phyloP scores from a whole-genome alignment of 2,329 filamentous ascomycete genomes.

The Botrytis paeoniae region DNA sequence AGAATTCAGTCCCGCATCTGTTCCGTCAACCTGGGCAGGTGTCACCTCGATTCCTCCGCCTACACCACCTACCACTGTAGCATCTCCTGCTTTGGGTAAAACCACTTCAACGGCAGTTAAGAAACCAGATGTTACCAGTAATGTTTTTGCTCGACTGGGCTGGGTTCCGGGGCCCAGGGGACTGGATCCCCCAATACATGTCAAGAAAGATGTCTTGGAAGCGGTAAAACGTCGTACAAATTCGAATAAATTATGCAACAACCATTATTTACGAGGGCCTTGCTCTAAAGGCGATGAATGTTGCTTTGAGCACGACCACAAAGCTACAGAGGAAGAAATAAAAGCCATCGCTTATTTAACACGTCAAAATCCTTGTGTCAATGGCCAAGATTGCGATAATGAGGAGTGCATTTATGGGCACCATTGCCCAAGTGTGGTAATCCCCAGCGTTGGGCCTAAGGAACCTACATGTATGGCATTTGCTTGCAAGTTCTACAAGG shows the following conservation, averaged over 20 bases:
- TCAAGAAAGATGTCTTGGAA: slow-evolving; percentile 49
- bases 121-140: slow-evolving; percentile 20
- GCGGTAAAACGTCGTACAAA: slow-evolving; percentile 54
- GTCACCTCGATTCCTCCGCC: slow-evolving; percentile 34
- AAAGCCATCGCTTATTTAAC: slow-evolving; percentile 55
- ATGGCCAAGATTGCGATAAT: slow-evolving; percentile 55
- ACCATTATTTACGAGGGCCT: slow-evolving; percentile 56
- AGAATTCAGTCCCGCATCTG: slow-evolving; percentile 25
- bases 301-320: slow-evolving; percentile 56
- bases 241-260: slow-evolving; percentile 58
- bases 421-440: slow-evolving; percentile 42
- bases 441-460: slow-evolving; percentile 21
- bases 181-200: slow-evolving; percentile 50
- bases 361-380: slow-evolving; percentile 55
- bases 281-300: slow-evolving; percentile 55
- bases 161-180: slow-evolving; percentile 57
- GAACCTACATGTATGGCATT: slow-evolving; percentile 52
- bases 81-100: slow-evolving; percentile 25
- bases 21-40: slow-evolving; percentile 35
- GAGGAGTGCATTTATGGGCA: slow-evolving; percentile 62
- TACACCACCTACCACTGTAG: slow-evolving; percentile 20
- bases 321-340: slow-evolving; percentile 52
- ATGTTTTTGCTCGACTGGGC: slow-evolving; percentile 2
- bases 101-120: slow-evolving; percentile 23
- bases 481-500: slow-evolving; percentile 53